A percentile compares a stretch with the other conserved stretches of the same genome.
phyloP scores from a whole-genome alignment of 352 stramenopile genomes.

The Globisporangium barbulae region DNA sequence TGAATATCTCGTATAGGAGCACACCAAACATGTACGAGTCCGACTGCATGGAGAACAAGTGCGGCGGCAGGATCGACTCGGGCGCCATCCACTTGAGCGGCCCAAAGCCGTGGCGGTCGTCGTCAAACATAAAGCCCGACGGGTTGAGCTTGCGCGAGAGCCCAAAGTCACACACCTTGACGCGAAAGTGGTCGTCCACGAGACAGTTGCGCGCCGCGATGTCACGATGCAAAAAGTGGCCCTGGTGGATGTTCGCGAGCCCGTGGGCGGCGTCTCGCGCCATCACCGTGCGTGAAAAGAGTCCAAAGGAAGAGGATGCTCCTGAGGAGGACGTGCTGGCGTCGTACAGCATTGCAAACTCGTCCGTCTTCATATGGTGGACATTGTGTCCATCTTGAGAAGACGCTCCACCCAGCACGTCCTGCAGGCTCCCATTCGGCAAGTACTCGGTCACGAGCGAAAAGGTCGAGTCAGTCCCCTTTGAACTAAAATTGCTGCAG shows the following conservation, averaged over 20 bases:
- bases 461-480: conserved; percentile 12
- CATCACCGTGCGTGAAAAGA: conserved; percentile 67
- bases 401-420: conserved; percentile 25
- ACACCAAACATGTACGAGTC: conserved; percentile 80
- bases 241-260: conserved; percentile 62
- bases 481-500: not conserved
- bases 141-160: conserved; percentile 42
- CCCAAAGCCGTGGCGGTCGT: conserved; percentile 52
- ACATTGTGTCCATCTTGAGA: not conserved
- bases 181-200: conserved; percentile 52
- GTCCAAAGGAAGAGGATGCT: conserved; percentile 19
- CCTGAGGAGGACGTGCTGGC: not conserved
- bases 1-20: conserved; percentile 76
- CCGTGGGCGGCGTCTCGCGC: conserved; percentile 62
- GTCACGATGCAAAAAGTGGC: conserved; percentile 59
- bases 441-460: conserved; percentile 71
- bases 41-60: conserved; percentile 67
- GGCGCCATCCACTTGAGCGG: conserved; percentile 77
- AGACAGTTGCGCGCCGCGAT: conserved; percentile 71
- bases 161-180: conserved; percentile 76
- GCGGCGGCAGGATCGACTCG: conserved; percentile 57
- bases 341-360: conserved; percentile 11
- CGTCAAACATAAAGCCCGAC: conserved; percentile 46
- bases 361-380: not conserved
- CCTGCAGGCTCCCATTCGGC: conserved; percentile 60